Evolutionary conservation across 148 eudicot species (phyloP).

Genomic region (Vaccinium vitisidaea): DNA sequence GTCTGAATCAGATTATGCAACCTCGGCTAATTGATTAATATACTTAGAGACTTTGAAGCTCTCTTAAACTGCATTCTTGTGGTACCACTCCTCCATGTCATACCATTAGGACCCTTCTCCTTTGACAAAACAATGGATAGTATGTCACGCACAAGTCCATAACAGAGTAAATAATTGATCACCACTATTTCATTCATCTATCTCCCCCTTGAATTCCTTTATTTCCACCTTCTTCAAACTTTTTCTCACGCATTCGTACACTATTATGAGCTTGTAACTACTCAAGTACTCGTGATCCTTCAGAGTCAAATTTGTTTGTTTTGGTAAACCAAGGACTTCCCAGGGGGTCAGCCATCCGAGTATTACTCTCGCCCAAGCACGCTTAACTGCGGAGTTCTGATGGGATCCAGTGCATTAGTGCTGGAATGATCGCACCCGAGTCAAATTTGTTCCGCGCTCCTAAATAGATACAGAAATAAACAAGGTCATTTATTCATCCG

Average conservation of each 20-base stretch:
- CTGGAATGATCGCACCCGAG: conserved; percentile 45
- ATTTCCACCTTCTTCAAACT: conserved; percentile 12
- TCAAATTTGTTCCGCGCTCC: background rate
- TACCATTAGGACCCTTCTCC: conserved; percentile 11
- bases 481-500: background rate
- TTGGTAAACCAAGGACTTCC: too few species aligned
- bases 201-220: conserved; percentile 22
- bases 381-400: conserved; percentile 7
- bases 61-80: background rate
- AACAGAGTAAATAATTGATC: conserved; percentile 1
- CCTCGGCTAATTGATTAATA: too few species aligned
- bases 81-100: background rate
- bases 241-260: background rate
- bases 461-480: background rate
- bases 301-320: background rate
- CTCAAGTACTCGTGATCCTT: conserved; percentile 16
- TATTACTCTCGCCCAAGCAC: too few species aligned
- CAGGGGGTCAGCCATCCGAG: too few species aligned
- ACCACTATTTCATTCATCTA: background rate
- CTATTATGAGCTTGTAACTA: background rate
- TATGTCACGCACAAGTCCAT: conserved; percentile 6
- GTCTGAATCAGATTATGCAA: too few species aligned
- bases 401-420: conserved; percentile 73
- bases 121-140: background rate
- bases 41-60: background rate